phyloP scores from a whole-genome alignment of 2,329 filamentous ascomycete genomes.

The Neofusicoccum kwambonambiense region DNA sequence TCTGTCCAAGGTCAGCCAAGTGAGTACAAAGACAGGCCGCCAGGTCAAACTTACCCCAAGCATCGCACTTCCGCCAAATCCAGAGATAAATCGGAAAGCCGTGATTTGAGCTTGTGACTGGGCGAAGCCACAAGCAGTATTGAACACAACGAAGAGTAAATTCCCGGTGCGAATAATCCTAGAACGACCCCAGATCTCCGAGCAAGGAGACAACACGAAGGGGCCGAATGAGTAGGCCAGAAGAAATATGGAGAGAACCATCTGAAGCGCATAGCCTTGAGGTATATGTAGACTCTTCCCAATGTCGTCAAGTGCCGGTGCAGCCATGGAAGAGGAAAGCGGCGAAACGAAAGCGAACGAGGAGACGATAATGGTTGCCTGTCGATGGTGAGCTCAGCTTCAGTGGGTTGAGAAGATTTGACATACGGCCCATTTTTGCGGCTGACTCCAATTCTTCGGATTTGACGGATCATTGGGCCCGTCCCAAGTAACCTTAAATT shows the following conservation, averaged over 20 bases:
- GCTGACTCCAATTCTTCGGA: constrained; percentile 6
- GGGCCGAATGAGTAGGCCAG: constrained; percentile 42
- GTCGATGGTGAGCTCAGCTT: background rate
- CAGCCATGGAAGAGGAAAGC: constrained; percentile 40
- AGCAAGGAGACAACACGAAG: constrained; percentile 37
- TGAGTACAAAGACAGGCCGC: background rate
- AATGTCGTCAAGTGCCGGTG: constrained; percentile 35
- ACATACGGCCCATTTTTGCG: constrained; percentile 11
- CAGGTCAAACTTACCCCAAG: constrained; percentile 33
- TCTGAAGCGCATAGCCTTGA: constrained; percentile 23
- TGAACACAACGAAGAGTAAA: constrained; percentile 36
- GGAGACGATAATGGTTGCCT: constrained; percentile 43
- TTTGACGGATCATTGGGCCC: constrained; percentile 8
- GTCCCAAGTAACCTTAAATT: constrained; percentile 2
- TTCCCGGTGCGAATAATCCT: constrained; percentile 38
- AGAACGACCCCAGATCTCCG: constrained; percentile 36
- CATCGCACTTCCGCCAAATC: constrained; percentile 38
- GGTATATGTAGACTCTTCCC: constrained; percentile 36
- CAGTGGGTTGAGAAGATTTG: too few species aligned
- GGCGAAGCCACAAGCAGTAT: constrained; percentile 41
- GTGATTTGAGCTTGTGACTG: constrained; percentile 34
- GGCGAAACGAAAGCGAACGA: constrained; percentile 41
- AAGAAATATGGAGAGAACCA: constrained; percentile 41
- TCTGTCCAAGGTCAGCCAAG: background rate
- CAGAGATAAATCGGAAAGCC: constrained; percentile 37